Percentiles rank a stretch among this genome's conserved stretches.
Evolutionary conservation across 176 grass and related monocot genomes (phyloP).

Genomic region (Musa troglodytarum): DNA sequence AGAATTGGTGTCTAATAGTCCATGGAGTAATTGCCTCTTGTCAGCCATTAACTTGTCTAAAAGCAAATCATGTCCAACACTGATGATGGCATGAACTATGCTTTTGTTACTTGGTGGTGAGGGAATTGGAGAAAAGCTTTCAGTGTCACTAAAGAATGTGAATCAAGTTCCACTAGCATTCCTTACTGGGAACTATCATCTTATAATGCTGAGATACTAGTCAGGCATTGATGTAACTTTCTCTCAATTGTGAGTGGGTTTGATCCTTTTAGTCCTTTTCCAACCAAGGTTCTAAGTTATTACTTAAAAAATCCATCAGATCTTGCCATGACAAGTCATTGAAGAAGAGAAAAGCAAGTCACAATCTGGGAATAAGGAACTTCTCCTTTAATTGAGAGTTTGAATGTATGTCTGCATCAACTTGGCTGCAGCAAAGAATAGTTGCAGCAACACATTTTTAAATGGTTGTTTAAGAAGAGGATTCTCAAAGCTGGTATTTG

Average conservation of each 20-base stretch:
- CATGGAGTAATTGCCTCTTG: background rate
- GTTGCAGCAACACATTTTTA: background rate
- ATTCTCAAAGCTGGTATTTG: background rate
- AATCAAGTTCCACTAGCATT: background rate
- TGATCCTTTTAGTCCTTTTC: background rate
- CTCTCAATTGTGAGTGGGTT: background rate
- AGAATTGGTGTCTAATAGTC: background rate
- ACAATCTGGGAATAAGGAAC: background rate
- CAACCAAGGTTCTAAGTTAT: background rate
- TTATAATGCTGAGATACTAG: background rate
- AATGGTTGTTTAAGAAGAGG: background rate
- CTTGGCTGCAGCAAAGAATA: background rate
- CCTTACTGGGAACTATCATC: background rate
- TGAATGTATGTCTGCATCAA: background rate
- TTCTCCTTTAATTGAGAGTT: background rate
- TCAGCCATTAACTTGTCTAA: background rate
- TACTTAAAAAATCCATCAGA: background rate
- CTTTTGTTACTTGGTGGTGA: background rate
- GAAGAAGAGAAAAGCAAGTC: background rate
- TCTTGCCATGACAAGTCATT: too few relatives aligned
- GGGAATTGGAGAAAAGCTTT: background rate
- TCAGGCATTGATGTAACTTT: background rate
- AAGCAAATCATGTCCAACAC: background rate
- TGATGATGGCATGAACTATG: background rate
- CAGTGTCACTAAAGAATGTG: background rate